Conservation (phyloP, 1,139 yeast genomes). For the Hansenula sp. region DNA sequence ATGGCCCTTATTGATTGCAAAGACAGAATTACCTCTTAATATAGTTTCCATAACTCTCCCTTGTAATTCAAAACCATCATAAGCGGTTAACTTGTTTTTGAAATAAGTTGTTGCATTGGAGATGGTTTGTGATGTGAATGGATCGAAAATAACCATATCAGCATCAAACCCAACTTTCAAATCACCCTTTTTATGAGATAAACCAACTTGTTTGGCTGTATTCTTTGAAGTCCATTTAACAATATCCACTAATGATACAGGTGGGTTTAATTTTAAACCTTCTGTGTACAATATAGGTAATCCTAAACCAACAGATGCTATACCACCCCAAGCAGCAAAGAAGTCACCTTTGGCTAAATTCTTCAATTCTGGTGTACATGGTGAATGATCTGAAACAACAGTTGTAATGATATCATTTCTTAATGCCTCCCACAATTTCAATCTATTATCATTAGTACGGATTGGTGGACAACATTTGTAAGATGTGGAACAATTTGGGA, state of each 20-base stretch:
- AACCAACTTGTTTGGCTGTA: conserved; percentile 83
- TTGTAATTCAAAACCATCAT: conserved; percentile 59
- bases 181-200: conserved; percentile 66
- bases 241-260: conserved; percentile 56
- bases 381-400: conserved; percentile 93
- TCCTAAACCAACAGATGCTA: conserved; percentile 88
- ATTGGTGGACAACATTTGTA: conserved; percentile 96
- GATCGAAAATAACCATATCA: conserved; percentile 79
- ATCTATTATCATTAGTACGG: conserved; percentile 65
- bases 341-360: conserved; percentile 81
- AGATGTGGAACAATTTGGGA: conserved; percentile 72
- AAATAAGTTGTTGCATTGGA: conserved; percentile 59
- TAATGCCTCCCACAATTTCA: conserved; percentile 73
- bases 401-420: conserved; percentile 64
- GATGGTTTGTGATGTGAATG: conserved; percentile 49
- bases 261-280: conserved; percentile 51
- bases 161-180: conserved; percentile 78
- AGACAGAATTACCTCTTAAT: conserved; percentile 69
- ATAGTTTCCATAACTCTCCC: conserved; percentile 80
- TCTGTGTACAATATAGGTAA: conserved; percentile 77
- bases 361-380: conserved; percentile 89
- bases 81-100: conserved; percentile 86
- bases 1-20: conserved; percentile 53
- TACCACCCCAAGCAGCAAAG: conserved; percentile 97
- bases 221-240: conserved; percentile 75